Evolutionary conservation across 441 rosid species (phyloP).

Genomic region (Pelargonium fulgidum): DNA sequence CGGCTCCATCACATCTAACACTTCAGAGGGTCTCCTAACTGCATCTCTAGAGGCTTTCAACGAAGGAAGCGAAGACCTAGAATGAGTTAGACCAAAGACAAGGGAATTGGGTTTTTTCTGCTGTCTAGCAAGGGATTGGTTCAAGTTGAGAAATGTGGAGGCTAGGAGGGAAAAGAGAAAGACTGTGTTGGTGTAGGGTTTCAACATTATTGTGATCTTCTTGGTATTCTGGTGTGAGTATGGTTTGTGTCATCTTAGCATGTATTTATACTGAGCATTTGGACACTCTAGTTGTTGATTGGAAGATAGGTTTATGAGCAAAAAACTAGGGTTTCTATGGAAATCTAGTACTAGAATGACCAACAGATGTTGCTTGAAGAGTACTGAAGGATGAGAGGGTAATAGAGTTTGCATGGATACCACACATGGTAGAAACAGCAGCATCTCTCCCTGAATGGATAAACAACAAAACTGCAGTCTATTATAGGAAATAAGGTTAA

Average conservation of each 20-base stretch:
- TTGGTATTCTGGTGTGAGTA: conserved; percentile 17
- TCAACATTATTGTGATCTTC: conserved; percentile 16
- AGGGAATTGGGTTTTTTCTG: conserved; percentile 31
- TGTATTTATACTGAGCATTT: conserved; percentile 26
- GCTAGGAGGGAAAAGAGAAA: conserved; percentile 28
- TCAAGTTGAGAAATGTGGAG: conserved; percentile 16
- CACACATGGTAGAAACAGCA: neutral
- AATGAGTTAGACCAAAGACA: conserved; percentile 47
- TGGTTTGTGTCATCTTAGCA: conserved; percentile 8
- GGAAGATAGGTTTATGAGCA: too few relatives aligned
- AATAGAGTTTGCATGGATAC: neutral
- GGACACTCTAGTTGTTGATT: too few relatives aligned
- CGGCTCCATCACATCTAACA: conserved; percentile 41
- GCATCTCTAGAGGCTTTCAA: conserved; percentile 23
- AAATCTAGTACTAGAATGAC: too few relatives aligned
- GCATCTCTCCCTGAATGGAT: neutral
- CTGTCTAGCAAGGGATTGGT: conserved; percentile 31
- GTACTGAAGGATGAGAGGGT: neutral
- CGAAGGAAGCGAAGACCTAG: conserved; percentile 35
- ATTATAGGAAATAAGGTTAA: neutral
- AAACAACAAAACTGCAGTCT: neutral
- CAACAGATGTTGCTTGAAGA: conserved; percentile 6
- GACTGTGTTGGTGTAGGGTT: conserved; percentile 15
- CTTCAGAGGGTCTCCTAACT: conserved; percentile 27
- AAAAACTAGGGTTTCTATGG: neutral